phyloP scores from a whole-genome alignment of 2,329 filamentous ascomycete genomes.

The Bisporella sp. region DNA sequence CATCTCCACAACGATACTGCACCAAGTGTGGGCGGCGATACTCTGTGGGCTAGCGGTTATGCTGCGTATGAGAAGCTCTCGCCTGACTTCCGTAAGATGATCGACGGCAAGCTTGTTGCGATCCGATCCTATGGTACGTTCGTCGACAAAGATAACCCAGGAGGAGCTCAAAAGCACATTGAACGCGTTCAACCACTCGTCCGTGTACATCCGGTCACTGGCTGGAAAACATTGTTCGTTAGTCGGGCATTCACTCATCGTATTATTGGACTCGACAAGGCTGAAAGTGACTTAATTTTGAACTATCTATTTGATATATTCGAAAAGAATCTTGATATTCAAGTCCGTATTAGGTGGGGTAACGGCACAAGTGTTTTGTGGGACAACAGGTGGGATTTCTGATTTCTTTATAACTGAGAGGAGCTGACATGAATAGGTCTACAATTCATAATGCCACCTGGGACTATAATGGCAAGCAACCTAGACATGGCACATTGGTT shows the following conservation, averaged over 20 bases:
- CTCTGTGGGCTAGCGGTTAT: not conserved
- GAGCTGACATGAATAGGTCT: not conserved
- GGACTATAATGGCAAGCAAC: not conserved
- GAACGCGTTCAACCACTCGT: not conserved
- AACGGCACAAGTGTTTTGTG: not conserved
- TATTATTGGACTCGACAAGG: not conserved
- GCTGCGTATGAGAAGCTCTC: not conserved
- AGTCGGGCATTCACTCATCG: not conserved
- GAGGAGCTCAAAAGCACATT: not conserved
- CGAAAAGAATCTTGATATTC: not conserved
- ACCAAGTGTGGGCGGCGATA: not conserved
- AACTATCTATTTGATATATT: not conserved
- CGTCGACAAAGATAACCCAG: not conserved
- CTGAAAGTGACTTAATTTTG: not conserved
- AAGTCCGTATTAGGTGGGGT: not conserved
- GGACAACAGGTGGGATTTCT: not conserved
- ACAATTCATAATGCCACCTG: not conserved
- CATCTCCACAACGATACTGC: not conserved
- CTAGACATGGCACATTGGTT: not conserved
- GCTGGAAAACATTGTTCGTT: not conserved
- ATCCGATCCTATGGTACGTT: not conserved
- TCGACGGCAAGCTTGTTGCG: not conserved
- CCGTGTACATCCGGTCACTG: not conserved
- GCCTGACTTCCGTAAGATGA: not conserved
- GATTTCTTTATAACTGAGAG: too few species aligned